Conservation (phyloP, 78 protist species). For the slime mould (Dictyostelium discoideum) region dicty_2.7 NC_007088.5:6141501-6142000, state of each 20-base stretch:
- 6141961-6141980: constrained; percentile 24
- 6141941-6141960: not conserved
- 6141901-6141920: constrained; percentile 37
- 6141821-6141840: constrained; percentile 10
- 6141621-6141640: constrained; percentile 46
- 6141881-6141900: not conserved
- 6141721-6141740: no score
- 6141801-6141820: constrained; percentile 37
- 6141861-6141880: not conserved
- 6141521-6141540: not conserved
- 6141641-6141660: constrained; percentile 24
- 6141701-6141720: no score
- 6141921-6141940: not conserved
- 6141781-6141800: constrained; percentile 62
- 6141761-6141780: not conserved
- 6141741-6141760: no score
- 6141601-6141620: constrained; percentile 35
- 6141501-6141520: not conserved
- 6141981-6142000: constrained; percentile 6
- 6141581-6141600: not conserved
- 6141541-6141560: not conserved
- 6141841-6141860: constrained; percentile 8
- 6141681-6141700: not conserved
- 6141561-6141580: not conserved
- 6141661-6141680: constrained; percentile 5